Conservation (phyloP, 116 monocot genomes). For the Iris pallida region DNA sequence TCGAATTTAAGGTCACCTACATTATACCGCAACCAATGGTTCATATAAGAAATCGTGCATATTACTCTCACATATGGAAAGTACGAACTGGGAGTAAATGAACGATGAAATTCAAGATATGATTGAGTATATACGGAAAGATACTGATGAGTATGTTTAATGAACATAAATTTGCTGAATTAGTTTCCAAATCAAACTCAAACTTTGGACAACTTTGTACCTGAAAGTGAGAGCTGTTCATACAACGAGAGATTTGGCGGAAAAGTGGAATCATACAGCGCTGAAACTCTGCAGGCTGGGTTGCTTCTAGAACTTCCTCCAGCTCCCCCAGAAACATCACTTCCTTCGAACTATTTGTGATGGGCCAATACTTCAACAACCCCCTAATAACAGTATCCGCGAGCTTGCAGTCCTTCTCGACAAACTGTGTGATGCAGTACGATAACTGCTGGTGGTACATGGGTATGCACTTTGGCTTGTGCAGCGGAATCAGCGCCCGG, state of each 20-base stretch:
- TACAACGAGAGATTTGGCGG: conserved; percentile 37
- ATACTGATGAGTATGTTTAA: no score
- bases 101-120: no score
- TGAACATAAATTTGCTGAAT: no score
- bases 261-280: conserved; percentile 55
- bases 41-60: no score
- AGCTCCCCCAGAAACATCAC: conserved; percentile 51
- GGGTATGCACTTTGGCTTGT: conserved; percentile 47
- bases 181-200: no score
- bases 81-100: no score
- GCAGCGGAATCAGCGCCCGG: conserved; percentile 48
- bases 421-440: conserved; percentile 56
- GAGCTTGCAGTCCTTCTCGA: conserved; percentile 53
- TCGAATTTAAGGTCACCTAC: no score
- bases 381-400: conserved; percentile 54
- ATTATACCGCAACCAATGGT: no score
- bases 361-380: conserved; percentile 50
- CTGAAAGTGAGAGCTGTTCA: conserved; percentile 59
- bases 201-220: conserved; percentile 8
- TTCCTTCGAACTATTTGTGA: conserved; percentile 56
- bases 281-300: conserved; percentile 51
- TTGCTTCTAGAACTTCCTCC: conserved; percentile 53
- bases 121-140: no score
- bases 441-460: conserved; percentile 51
- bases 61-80: no score